These are phyloP conservation scores for Wallemia mellicola DNA, from an alignment of 1,284 basidiomycete species.

Conservation along the genomic window DNA sequence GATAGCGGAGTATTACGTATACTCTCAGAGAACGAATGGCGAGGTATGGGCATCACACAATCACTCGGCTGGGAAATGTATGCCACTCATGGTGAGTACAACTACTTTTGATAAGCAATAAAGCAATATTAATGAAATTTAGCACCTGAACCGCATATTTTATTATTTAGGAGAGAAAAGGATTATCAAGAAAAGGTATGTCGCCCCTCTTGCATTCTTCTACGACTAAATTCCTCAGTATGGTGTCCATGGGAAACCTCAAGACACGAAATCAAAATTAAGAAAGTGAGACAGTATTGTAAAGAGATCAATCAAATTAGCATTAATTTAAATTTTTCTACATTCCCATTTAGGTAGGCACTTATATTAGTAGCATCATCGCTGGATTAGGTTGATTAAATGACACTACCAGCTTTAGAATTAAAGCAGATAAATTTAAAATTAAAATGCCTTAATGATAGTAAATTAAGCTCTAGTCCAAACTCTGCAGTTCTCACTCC, in stretches of 20 bases:
- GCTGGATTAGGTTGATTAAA: not conserved
- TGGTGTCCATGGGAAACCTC: slow-evolving; percentile 6
- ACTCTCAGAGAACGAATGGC: slow-evolving; percentile 63
- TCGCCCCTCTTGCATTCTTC: not conserved
- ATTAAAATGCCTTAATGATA: not conserved
- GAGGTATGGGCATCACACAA: slow-evolving; percentile 82
- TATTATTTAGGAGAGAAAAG: slow-evolving; percentile 21
- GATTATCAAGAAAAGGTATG: slow-evolving; percentile 14
- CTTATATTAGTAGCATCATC: not conserved
- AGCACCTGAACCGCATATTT: slow-evolving; percentile 50
- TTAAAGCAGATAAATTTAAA: not conserved
- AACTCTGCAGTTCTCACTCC: not conserved
- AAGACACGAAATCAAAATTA: slow-evolving; percentile 1
- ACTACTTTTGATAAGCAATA: not conserved
- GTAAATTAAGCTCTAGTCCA: not conserved
- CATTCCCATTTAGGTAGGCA: not conserved
- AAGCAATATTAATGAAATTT: not conserved
- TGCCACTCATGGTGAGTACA: slow-evolving; percentile 57
- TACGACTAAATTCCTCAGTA: not conserved
- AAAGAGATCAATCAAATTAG: not conserved
- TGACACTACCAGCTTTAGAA: not conserved
- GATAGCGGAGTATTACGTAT: slow-evolving; percentile 51
- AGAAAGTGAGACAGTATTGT: not conserved
- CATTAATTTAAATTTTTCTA: not conserved
- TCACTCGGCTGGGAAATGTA: slow-evolving; percentile 93